Evolutionary conservation across 139 green algal genomes (phyloP), one percentile per base, ranked within the genome.

Genomic region (Zygnema circumcarinatum): DNA sequence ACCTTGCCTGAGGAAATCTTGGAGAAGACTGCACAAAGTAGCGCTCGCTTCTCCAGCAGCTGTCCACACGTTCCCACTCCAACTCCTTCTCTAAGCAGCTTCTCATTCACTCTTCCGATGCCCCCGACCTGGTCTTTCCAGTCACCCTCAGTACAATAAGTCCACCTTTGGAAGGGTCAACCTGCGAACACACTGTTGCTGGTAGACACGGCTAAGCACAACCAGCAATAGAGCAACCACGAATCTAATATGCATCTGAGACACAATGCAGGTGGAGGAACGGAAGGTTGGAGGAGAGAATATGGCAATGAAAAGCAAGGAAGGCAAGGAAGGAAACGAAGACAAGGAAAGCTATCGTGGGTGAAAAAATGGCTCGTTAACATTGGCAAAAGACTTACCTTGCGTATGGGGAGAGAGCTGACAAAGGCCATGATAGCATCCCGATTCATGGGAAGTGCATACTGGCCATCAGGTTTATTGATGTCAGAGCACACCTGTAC

Each of bases 401-500:
- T 94, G 36, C 92, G 89, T 1, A 93, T 81, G n/a, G 91, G 87
- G 40, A 94, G 89, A 1, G 79, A 42, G 31, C n/a, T 53, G 25
- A 93, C 38, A 62, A 94, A 94, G 21, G 2, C 32, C 40, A 87
- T 52, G 16, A 94, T 69, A 29, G 80, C 91, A 7, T 86, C 76
- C 32, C 84, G 52, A 2, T 92, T 42, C 1, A 2, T 53, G 2
- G 84, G 54, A 62, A 94, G 41, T 32, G 88, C 52, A 36, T 82
- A 93, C 85, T 94, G 92, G 1, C 92, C 92, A 74, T 94, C 86
- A 32, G 92, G 92, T 69, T 94, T 94, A 87, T 94, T 94, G 40
- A 92, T 74, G 74, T 94, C 92, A 20, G 62, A 87, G 39, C 85
- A 91, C 72, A 92, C 83, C 85, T 90, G n/a, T 0, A 33, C 11